Evolutionary conservation across 495 filamentous ascomycete species (phyloP).

Genomic region (Pseudevernia furfuracea): DNA sequence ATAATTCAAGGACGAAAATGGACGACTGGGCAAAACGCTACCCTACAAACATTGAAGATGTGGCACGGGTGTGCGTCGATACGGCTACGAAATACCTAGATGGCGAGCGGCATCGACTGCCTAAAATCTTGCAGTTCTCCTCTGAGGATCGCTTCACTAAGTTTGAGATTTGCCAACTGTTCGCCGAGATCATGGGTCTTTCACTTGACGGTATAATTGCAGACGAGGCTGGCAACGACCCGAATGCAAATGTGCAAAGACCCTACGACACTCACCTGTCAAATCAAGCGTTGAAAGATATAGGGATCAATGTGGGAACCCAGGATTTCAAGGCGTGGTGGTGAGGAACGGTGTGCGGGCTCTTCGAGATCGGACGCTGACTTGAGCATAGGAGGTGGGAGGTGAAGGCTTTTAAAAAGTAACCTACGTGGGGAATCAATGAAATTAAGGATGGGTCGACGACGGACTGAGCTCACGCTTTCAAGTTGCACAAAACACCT

Average conservation of each 20-base stretch:
- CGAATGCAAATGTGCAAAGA: constrained; percentile 62
- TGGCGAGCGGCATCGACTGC: constrained; percentile 43
- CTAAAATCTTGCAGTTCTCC: constrained; percentile 75
- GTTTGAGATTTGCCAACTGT: constrained; percentile 77
- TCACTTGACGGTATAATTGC: constrained; percentile 61
- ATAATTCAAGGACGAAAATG: constrained; percentile 59
- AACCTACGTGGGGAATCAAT: neutral
- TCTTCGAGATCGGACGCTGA: constrained; percentile 11
- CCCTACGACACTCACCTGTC: constrained; percentile 88
- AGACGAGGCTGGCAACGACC: constrained; percentile 70
- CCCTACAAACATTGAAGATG: constrained; percentile 82
- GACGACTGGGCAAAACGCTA: constrained; percentile 84
- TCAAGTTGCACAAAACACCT: neutral
- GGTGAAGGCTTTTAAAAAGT: constrained; percentile 37
- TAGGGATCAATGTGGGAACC: constrained; percentile 70
- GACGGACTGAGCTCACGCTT: neutral
- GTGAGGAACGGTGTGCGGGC: constrained; percentile 40
- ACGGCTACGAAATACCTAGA: constrained; percentile 60
- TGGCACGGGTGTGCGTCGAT: constrained; percentile 68
- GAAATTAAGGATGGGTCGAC: neutral
- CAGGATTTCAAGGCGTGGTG: constrained; percentile 80
- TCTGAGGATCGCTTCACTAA: constrained; percentile 84
- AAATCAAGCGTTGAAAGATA: constrained; percentile 61
- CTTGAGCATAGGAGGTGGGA: constrained; percentile 35
- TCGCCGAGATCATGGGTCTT: constrained; percentile 75